Base-by-base conservation (phyloP, 768 basidiomycete species). In the Boletus edulis region DNA sequence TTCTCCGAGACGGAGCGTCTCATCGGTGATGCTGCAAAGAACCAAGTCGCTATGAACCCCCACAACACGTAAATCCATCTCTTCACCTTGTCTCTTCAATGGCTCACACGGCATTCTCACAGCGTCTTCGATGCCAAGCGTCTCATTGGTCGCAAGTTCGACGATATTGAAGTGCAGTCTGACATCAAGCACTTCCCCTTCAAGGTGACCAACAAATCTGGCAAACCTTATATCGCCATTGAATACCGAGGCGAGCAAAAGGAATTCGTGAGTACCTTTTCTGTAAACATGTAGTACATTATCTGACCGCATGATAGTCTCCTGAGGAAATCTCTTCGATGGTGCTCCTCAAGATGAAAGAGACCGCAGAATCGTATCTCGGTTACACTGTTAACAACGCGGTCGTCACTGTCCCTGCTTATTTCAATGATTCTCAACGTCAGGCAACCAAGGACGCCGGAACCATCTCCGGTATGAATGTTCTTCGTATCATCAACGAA, bases 361-460 rank as follows among this genome's bases (percentile, higher is more conserved):
- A 98, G 78, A 91, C 85, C 54, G 93, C 96, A 34, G 96, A 98
- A 79, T 88, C 96, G 47, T 97, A 98, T 78, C 83, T 98, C 62
- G 94, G 96, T 56, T 80, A 77, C 66, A 82, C 78, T 52, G 78
- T 94, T 71, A 86, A 72, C 73, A 94, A 95, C 73, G 96, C 96
- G 52, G 96, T 98, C 64, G 87, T 98, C 67, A 96, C 94, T 27
- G 89, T 98, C 59, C 95, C 95, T 32, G 94, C 95, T 37, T 98
- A 98, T 81, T 98, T 98, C 82, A 98, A 98, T 74, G 94, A 98
- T 78, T 95, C 96, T 24, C 96, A 98, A 72, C 91, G 96, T 70
- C 94, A 96, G 68, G 96, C 96, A 20, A 98, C 96, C 66, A 98
- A 97, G 79, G 96, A 98, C 68, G 94, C 96, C 37, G 96, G 96